phyloP scores from a whole-genome alignment of 1,139 yeast species.

The Candida dubliniensis region DNA sequence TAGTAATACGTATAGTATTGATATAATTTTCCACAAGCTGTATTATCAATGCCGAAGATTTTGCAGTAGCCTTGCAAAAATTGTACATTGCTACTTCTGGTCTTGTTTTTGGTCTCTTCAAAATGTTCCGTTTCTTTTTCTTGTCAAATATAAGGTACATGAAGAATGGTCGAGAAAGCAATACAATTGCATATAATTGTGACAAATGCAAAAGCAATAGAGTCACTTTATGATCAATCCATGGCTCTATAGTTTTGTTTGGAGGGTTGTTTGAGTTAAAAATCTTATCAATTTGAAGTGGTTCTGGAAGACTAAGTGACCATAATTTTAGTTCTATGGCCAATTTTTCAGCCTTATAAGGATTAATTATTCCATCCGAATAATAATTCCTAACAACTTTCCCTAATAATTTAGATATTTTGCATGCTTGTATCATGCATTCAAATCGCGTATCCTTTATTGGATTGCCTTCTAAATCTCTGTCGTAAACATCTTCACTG shows the following conservation, averaged over 20 bases:
- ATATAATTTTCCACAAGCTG: slow-evolving; percentile 17
- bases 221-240: slow-evolving; percentile 17
- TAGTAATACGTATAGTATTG: slow-evolving; percentile 9
- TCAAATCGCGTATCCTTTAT: slow-evolving; percentile 4
- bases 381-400: slow-evolving; percentile 25
- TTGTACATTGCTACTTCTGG: slow-evolving; percentile 15
- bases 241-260: slow-evolving; percentile 5
- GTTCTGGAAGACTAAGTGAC: slow-evolving; percentile 31
- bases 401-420: slow-evolving; percentile 24
- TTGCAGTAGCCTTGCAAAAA: slow-evolving; percentile 16
- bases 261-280: slow-evolving; percentile 14
- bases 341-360: slow-evolving; percentile 32
- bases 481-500: slow-evolving; percentile 11
- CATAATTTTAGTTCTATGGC: slow-evolving; percentile 38
- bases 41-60: slow-evolving; percentile 17
- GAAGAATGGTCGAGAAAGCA: slow-evolving; percentile 47
- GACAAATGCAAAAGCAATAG: slow-evolving; percentile 36
- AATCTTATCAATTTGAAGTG: slow-evolving; percentile 22
- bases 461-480: slow-evolving; percentile 7
- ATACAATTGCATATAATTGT: slow-evolving; percentile 38
- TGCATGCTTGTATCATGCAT: slow-evolving; percentile 12
- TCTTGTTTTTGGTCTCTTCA: slow-evolving; percentile 10
- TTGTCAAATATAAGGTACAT: slow-evolving; percentile 20
- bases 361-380: slow-evolving; percentile 31
- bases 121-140: slow-evolving; percentile 4